phyloP scores from a whole-genome alignment of 1,284 basidiomycete species.

The Tilletia setariae region DNA sequence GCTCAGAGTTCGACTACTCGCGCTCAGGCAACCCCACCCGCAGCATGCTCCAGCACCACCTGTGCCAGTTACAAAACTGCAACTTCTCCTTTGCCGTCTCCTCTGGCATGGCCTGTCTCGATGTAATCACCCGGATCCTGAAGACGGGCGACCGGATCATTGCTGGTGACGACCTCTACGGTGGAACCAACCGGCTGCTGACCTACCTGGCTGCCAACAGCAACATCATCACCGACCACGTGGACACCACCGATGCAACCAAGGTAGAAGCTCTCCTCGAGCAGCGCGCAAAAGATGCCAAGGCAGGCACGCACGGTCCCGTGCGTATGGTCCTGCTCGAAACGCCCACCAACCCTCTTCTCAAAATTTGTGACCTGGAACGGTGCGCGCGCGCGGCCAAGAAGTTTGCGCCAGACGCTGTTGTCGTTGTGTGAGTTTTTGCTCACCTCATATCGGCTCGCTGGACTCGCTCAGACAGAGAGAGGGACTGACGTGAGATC shows the following conservation, averaged over 20 bases:
- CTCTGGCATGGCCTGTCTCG: constrained; percentile 96
- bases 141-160: constrained; percentile 93
- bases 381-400: constrained; percentile 44
- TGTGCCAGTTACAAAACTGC: constrained; percentile 50
- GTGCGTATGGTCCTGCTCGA: constrained; percentile 87
- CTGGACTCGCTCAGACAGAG: no score
- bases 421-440: constrained; percentile 36
- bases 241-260: constrained; percentile 79
- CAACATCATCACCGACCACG: constrained; percentile 85
- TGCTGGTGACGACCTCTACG: constrained; percentile 95
- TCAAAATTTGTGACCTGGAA: constrained; percentile 90
- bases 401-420: constrained; percentile 46
- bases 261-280: constrained; percentile 44
- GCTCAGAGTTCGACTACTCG: constrained; percentile 83
- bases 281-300: constrained; percentile 35
- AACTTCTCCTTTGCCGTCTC: constrained; percentile 84
- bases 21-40: constrained; percentile 95
- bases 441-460: not conserved
- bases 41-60: constrained; percentile 52
- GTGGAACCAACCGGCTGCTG: constrained; percentile 92
- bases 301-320: constrained; percentile 27
- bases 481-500: no score
- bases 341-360: constrained; percentile 92
- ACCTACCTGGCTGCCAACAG: constrained; percentile 83
- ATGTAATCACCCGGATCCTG: constrained; percentile 87